Evolutionary conservation across 2,329 filamentous ascomycete species (phyloP), one percentile per base, ranked within the genome.

Genomic region (Dactylellina parvicollis): DNA sequence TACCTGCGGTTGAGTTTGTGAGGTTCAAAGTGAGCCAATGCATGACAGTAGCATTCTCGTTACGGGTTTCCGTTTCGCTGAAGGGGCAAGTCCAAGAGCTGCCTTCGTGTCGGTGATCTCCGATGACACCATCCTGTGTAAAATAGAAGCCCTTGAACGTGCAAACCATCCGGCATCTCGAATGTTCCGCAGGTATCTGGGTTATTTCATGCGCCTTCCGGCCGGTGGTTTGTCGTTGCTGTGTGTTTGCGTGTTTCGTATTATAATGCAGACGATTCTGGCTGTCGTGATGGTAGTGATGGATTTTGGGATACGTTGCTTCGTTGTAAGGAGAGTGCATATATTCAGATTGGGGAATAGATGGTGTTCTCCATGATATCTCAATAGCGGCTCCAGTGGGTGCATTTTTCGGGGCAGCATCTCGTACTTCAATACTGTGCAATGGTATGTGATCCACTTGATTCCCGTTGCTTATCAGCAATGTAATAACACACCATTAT

Each of bases 41-140:
- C 16, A 38, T 49, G 9, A 49, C 22, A 8, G 44, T 30, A 4
- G 14, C 40, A 2, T 47, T 54, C 12, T 65, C 30, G 38, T 10
- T 49, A 8, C 26, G 32, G 0, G 49, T 5, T 22, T 57, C 50
- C 32, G 12, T 34, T 30, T 50, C 61, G 10, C 28, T 44, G 4
- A 49, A 66, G 12, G 61, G 50, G 16, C 61, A 66, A 50, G 61
- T 66, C 61, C 61, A 66, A 3, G 61, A 66, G 36, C 50, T 56
- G 9, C 61, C 61, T 20, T 66, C 40, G 10, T 56, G 34, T 4
- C 16, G 61, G 7, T 57, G 42, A 12, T 66, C 61, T 5, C 61
- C 61, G 12, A 66, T 34, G 14, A 66, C 50, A 1, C 50, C 61
- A n/a, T 66, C 61, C 14, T 66, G 61, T 7, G 26, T 66, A 50